These are phyloP conservation scores for Ochromonas danica DNA, from an alignment of 108 stramenopile genomes.

Conservation along the genomic window DNA sequence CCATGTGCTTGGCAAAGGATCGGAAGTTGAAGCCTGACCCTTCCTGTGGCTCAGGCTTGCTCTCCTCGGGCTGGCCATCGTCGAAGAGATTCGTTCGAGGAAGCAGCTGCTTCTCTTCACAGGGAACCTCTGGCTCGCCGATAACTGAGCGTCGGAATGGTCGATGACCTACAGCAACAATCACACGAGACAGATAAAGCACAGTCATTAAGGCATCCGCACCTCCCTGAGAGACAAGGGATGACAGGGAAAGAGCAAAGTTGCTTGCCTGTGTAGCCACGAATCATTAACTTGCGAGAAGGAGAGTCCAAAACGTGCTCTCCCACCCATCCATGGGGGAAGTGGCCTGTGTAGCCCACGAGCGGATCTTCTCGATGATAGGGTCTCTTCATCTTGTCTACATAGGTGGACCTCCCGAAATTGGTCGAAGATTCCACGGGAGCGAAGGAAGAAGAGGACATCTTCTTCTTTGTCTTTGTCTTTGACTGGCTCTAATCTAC, in stretches of 20 bases:
- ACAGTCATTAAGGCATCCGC: neutral
- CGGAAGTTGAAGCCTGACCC: constrained; percentile 17
- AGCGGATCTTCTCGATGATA: neutral
- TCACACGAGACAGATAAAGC: neutral
- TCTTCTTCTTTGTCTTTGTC: too few species aligned
- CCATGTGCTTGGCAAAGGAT: constrained; percentile 10
- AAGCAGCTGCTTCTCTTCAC: neutral
- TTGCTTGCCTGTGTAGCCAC: constrained; percentile 10
- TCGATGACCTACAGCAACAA: neutral
- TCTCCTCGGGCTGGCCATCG: neutral
- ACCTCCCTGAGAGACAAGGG: neutral
- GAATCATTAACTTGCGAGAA: neutral
- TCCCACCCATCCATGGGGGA: neutral
- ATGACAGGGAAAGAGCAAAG: too few species aligned
- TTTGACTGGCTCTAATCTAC: too few species aligned
- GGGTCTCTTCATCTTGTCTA: too few species aligned
- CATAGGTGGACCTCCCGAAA: too few species aligned
- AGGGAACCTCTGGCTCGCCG: neutral
- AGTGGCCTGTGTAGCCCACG: constrained; percentile 7
- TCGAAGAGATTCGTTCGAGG: neutral
- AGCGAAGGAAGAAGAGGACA: too few species aligned
- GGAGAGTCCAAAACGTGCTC: neutral
- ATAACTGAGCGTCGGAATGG: neutral
- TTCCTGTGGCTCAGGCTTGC: neutral
- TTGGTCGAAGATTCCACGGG: too few species aligned